phyloP scores from a whole-genome alignment of 371 early-diverging fungal species.

The Rhizopus arrhizus region DNA sequence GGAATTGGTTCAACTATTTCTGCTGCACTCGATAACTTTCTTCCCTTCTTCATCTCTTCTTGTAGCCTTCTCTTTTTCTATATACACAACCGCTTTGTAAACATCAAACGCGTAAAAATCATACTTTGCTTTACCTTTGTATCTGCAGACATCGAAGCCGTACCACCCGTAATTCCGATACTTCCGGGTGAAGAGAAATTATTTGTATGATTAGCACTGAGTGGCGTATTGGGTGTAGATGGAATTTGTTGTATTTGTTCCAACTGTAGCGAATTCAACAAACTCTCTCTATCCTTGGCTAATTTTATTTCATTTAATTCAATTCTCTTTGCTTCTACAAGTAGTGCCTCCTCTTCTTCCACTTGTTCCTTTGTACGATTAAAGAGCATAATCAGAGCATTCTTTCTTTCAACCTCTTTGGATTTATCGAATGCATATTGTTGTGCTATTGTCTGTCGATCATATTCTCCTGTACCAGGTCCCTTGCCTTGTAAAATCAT shows the following conservation, averaged over 20 bases:
- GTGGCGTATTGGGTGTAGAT: conserved; percentile 47
- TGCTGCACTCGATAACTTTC: conserved; percentile 1
- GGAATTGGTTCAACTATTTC: too few species aligned
- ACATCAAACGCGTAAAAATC: too few species aligned
- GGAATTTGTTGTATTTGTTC: conserved; percentile 56
- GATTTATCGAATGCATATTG: conserved; percentile 61
- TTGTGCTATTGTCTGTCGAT: conserved; percentile 40
- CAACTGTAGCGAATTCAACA: conserved; percentile 63
- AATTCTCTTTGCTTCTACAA: conserved; percentile 75
- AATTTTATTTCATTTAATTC: conserved; percentile 77
- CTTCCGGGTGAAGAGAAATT: conserved; percentile 37
- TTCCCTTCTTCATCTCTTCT: conserved; percentile 39
- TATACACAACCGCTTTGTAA: too few species aligned
- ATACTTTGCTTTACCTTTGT: conserved; percentile 20
- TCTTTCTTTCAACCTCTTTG: conserved; percentile 79
- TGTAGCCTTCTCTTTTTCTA: conserved; percentile 44
- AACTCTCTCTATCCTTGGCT: conserved; percentile 72
- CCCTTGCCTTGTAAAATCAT: conserved; percentile 48
- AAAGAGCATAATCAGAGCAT: conserved; percentile 70
- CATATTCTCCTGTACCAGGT: conserved; percentile 36
- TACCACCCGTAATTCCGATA: conserved; percentile 49
- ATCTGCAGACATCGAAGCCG: conserved; percentile 27
- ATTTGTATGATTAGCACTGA: conserved; percentile 14
- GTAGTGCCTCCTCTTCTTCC: conserved; percentile 81
- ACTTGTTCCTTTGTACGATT: conserved; percentile 77